These are phyloP conservation scores for Stephania cephalantha DNA, from an alignment of 164 flowering plant species.

Conservation along the genomic window DNA sequence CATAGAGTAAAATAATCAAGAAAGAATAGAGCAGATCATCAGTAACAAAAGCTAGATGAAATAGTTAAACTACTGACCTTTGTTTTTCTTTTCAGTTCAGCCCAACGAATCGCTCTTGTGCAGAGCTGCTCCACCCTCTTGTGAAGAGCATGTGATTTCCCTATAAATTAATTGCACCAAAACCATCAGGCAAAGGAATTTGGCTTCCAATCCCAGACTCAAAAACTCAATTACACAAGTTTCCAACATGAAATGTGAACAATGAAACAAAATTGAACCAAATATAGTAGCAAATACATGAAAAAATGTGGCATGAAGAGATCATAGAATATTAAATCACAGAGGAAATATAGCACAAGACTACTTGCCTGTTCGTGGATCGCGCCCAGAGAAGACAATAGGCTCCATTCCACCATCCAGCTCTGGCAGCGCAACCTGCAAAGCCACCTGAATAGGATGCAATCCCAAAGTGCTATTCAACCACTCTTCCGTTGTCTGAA, in stretches of 20 bases:
- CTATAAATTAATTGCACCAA: constrained; percentile 33
- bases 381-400: constrained; percentile 93
- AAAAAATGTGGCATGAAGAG: neutral
- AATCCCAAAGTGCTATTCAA: constrained; percentile 86
- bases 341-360: neutral
- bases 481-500: constrained; percentile 99
- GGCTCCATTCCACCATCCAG: constrained; percentile 99
- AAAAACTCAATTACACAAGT: neutral
- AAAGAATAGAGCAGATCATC: neutral
- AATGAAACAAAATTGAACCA: neutral
- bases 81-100: constrained; percentile 73
- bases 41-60: neutral
- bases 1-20: neutral
- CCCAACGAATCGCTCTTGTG: constrained; percentile 95
- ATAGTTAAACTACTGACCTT: constrained; percentile 46
- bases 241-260: neutral
- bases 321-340: neutral
- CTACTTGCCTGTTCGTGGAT: constrained; percentile 77
- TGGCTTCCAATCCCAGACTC: too few relatives aligned
- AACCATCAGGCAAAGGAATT: constrained; percentile 3
- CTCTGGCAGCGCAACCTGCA: constrained; percentile 99
- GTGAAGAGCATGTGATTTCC: constrained; percentile 98
- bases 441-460: constrained; percentile 98
- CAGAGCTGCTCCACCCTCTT: constrained; percentile 98
- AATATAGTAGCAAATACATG: neutral